phyloP scores from a whole-genome alignment of 2,329 filamentous ascomycete species.

The Nemania diffusa region DNA sequence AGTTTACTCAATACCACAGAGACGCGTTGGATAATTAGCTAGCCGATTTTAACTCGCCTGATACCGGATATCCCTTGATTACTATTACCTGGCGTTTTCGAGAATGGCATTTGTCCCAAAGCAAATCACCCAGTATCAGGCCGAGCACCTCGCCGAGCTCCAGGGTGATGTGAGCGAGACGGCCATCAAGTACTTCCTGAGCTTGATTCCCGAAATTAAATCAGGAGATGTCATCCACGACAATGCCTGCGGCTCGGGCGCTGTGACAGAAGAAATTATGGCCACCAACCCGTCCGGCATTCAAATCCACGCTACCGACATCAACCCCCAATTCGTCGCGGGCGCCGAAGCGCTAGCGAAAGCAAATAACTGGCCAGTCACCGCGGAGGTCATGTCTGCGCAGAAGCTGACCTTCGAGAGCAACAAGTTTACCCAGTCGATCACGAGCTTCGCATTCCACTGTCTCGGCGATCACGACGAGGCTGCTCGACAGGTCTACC shows the following conservation, averaged over 20 bases:
- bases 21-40: too few species aligned
- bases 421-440: slow-evolving; percentile 31
- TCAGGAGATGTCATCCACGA: slow-evolving; percentile 25
- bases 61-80: too few species aligned
- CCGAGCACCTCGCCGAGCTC: slow-evolving; percentile 30
- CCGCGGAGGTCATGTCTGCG: slow-evolving; percentile 19
- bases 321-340: background rate
- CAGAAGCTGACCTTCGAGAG: slow-evolving; percentile 27
- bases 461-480: slow-evolving; percentile 28
- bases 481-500: slow-evolving; percentile 31
- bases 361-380: background rate
- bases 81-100: too few species aligned
- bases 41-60: too few species aligned
- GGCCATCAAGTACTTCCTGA: slow-evolving; percentile 15
- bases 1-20: too few species aligned
- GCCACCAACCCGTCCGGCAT: slow-evolving; percentile 12
- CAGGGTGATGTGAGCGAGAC: slow-evolving; percentile 29
- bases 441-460: slow-evolving; percentile 36
- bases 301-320: slow-evolving; percentile 28
- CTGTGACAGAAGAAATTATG: slow-evolving; percentile 30
- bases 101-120: slow-evolving; percentile 26
- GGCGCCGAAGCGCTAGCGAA: background rate
- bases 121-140: slow-evolving; percentile 31
- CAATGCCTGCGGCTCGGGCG: slow-evolving; percentile 27
- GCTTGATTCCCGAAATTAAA: slow-evolving; percentile 16